phyloP scores from a whole-genome alignment of 2,329 filamentous ascomycete species.

The Dendrostoma leiphaemia region DNA sequence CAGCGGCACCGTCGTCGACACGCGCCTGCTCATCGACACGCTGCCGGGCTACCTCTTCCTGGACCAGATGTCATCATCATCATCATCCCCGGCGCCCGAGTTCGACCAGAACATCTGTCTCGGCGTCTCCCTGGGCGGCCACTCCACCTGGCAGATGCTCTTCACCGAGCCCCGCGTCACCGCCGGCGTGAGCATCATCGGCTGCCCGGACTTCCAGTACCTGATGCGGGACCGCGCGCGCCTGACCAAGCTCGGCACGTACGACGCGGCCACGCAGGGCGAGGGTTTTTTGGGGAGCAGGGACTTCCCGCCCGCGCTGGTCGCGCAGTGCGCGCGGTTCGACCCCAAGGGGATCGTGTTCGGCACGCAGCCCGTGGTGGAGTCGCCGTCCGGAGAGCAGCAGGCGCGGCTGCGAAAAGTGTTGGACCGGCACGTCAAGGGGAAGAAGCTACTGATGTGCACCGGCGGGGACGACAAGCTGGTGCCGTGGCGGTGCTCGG shows the following conservation, averaged over 20 bases:
- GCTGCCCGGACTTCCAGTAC: slow-evolving; percentile 80
- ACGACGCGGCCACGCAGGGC: slow-evolving; percentile 54
- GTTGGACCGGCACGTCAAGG: slow-evolving; percentile 48
- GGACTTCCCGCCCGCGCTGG: slow-evolving; percentile 71
- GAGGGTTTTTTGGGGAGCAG: slow-evolving; percentile 69
- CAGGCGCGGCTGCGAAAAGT: slow-evolving; percentile 42
- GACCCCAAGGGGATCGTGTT: slow-evolving; percentile 79
- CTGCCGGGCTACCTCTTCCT: slow-evolving; percentile 73
- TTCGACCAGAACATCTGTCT: slow-evolving; percentile 70
- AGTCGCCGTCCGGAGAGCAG: slow-evolving; percentile 33
- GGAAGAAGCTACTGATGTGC: slow-evolving; percentile 64
- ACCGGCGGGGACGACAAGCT: slow-evolving; percentile 68
- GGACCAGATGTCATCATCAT: slow-evolving; percentile 21
- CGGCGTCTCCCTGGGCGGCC: slow-evolving; percentile 83
- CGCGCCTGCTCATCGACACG: slow-evolving; percentile 71
- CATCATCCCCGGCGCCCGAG: slow-evolving; percentile 26
- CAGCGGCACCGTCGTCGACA: slow-evolving; percentile 71
- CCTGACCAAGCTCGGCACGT: slow-evolving; percentile 63
- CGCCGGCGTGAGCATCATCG: slow-evolving; percentile 78
- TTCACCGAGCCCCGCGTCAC: slow-evolving; percentile 75
- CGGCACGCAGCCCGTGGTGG: slow-evolving; percentile 39
- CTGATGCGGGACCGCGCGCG: slow-evolving; percentile 78
- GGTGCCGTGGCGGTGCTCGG: slow-evolving; percentile 64
- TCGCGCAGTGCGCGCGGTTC: slow-evolving; percentile 58
- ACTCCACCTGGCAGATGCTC: slow-evolving; percentile 81